Percentiles rank a stretch among this genome's conserved stretches.
phyloP scores from a whole-genome alignment of 2,329 filamentous ascomycete genomes.

The Phaeosphaeriaceae sp. region DNA sequence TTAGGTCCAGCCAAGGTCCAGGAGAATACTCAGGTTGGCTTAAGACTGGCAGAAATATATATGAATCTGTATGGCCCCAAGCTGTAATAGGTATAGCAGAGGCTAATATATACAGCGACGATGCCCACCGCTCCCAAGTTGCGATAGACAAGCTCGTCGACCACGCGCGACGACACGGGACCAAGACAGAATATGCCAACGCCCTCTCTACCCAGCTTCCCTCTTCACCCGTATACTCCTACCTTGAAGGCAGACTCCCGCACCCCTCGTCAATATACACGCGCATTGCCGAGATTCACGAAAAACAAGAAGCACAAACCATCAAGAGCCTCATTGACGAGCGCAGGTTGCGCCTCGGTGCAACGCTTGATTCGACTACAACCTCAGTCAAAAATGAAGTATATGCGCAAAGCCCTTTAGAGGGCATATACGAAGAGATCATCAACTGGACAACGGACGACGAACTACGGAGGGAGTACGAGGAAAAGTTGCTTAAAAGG shows the following conservation, averaged over 20 bases:
- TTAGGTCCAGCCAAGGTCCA: conserved; percentile 72
- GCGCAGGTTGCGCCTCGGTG: conserved; percentile 84
- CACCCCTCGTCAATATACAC: conserved; percentile 82
- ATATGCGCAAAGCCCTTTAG: conserved; percentile 75
- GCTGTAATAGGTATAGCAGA: neutral
- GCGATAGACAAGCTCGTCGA: conserved; percentile 80
- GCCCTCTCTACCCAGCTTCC: conserved; percentile 80
- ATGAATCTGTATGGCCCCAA: conserved; percentile 49
- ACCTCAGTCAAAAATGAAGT: conserved; percentile 87
- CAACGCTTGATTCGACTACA: conserved; percentile 82
- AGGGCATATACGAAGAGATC: conserved; percentile 78
- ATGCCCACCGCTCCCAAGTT: conserved; percentile 63
- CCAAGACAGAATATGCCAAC: conserved; percentile 73
- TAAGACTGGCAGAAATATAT: conserved; percentile 78
- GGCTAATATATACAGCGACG: conserved; percentile 54
- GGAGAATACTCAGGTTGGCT: conserved; percentile 74
- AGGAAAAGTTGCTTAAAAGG: conserved; percentile 86
- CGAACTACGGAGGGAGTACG: conserved; percentile 79
- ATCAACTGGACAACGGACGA: conserved; percentile 93
- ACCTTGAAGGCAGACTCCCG: conserved; percentile 82
- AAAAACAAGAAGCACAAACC: conserved; percentile 83
- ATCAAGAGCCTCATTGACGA: conserved; percentile 92
- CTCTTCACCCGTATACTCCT: conserved; percentile 77
- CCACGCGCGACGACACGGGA: conserved; percentile 75
- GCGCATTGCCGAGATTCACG: conserved; percentile 80